Base-by-base conservation (phyloP, 2,329 filamentous ascomycete genomes). In the Ustilaginoidea virens region DNA sequence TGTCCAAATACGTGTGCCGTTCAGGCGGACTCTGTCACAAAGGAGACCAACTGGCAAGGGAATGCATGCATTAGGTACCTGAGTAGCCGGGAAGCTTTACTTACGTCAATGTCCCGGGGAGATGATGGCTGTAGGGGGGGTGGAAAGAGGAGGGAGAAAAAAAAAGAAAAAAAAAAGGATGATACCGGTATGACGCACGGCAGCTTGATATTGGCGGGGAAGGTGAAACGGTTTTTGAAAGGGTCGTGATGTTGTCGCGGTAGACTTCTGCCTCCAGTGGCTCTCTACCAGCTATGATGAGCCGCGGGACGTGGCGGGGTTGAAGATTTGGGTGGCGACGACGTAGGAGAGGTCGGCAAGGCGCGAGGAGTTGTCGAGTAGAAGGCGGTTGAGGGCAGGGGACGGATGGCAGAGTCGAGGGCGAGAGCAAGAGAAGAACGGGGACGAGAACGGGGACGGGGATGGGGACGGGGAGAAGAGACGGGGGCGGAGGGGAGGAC, bases 371-470 rank as follows among this genome's bases (percentile, higher is more conserved):
- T n/a, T n/a, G n/a, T n/a, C n/a, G 27, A 30, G 17, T n/a, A 18
- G 18, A 23, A 13, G 20, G 17, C 13, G 19, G 20, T 8, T 16
- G 32, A 25, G 19, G 27, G 23, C 14, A n/a, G n/a, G 19, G 14
- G 5, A 10, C 23, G 18, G 25, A 22, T 12, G 12, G 16, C 20
- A 15, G 23, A 23, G 7, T 38, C 23, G 25, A 18, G 28, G 23
- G 39, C 31, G 40, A 37, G 28, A 36, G 29, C 23, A 30, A 34
- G 31, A 14, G 21, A 28, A 24, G 28, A 29, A 26, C 25, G 19
- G 17, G n/a, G n/a, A n/a, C n/a, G 19, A 24, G 22, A 18, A 14
- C 20, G 31, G 23, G 11, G 25, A 15, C 19, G 3, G 28, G 24
- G 24, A 25, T 13, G 17, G 23, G 25, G 30, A 27, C 27, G 30